phyloP scores from a whole-genome alignment of 768 basidiomycete genomes.

The Trametes gibbosa region DNA sequence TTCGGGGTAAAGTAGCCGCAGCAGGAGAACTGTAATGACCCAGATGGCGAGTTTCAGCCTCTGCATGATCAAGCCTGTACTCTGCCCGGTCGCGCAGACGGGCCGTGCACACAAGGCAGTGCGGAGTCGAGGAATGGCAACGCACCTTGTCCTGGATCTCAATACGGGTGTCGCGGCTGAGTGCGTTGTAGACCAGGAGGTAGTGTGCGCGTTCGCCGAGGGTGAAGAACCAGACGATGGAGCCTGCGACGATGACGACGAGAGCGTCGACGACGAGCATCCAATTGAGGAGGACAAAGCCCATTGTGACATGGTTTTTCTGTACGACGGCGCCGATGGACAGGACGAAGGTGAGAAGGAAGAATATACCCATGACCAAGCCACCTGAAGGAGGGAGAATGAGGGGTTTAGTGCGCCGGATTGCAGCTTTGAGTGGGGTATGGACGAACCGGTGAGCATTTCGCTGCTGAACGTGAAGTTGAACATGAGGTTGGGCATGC shows the following conservation, averaged over 20 bases:
- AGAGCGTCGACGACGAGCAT: conserved; percentile 62
- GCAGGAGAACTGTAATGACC: conserved; percentile 58
- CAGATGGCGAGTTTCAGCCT: background rate
- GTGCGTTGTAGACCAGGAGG: conserved; percentile 51
- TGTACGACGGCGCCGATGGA: conserved; percentile 73
- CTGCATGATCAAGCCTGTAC: background rate
- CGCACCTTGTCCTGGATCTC: conserved; percentile 72
- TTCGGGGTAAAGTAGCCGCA: conserved; percentile 75
- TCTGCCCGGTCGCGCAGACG: background rate
- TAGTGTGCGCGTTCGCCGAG: conserved; percentile 70
- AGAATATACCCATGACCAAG: conserved; percentile 59
- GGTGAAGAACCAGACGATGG: conserved; percentile 80
- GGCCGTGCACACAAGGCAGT: background rate
- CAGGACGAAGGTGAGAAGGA: conserved; percentile 65
- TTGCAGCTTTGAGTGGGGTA: background rate
- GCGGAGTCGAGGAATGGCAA: background rate
- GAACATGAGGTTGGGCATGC: conserved; percentile 61
- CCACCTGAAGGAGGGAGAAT: conserved; percentile 50
- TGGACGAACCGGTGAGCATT: conserved; percentile 57
- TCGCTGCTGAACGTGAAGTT: conserved; percentile 63
- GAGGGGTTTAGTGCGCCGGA: background rate
- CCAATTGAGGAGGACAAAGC: conserved; percentile 78
- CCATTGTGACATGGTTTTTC: conserved; percentile 62
- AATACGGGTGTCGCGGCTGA: conserved; percentile 46
- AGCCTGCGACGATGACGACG: conserved; percentile 60